Base-by-base conservation (phyloP, 2,329 filamentous ascomycete genomes). In the Neopestalotiopsis sp. region DNA sequence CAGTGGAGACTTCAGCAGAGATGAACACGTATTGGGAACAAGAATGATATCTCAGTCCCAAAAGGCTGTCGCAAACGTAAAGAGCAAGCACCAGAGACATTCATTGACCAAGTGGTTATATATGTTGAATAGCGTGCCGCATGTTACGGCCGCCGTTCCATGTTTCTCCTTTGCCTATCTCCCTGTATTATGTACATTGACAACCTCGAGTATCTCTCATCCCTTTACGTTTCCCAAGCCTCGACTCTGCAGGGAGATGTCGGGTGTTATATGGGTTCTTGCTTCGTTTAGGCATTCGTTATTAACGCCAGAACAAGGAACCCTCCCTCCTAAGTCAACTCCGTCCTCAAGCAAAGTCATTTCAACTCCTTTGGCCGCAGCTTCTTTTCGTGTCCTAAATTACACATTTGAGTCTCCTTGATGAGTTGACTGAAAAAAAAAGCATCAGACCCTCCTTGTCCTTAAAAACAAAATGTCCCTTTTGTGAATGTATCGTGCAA, bases 381-480 rank as follows among this genome's bases (percentile, higher is more conserved):
- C 57, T 59, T 24, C 57, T 59, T 59, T 59, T 34, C 45, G 57
- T 59, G 24, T 59, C 57, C 10, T 59, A 59, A 67, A 76, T 74
- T 74, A 76, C 74, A 74, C 72, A 73, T 72, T 74, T 66, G 67
- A 65, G 30, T 69, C 66, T 69, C 49, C 57, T 24, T 24, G 68
- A 57, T 73, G 65, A 67, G 69, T 70, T 56, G 32, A 32, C 49
- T 30, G 24, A 59, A 20, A 59, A 28, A 59, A 28, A 69, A 57
- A 68, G 34, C 59, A 67, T 66, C 30, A 66, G 67, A 66, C 38
- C 70, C 68, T 66, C 66, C 67, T 64, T 70, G 64, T 63, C 62
- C 56, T 70, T 70, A 40, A 62, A 34, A 34, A 40, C 14, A 14
- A 59, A 20, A 30, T 40, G n/a, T 62, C 59, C 28, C 34, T 40